Evolutionary conservation across 495 filamentous ascomycete species (phyloP).

Genomic region (Talaromyces thailandensis): DNA sequence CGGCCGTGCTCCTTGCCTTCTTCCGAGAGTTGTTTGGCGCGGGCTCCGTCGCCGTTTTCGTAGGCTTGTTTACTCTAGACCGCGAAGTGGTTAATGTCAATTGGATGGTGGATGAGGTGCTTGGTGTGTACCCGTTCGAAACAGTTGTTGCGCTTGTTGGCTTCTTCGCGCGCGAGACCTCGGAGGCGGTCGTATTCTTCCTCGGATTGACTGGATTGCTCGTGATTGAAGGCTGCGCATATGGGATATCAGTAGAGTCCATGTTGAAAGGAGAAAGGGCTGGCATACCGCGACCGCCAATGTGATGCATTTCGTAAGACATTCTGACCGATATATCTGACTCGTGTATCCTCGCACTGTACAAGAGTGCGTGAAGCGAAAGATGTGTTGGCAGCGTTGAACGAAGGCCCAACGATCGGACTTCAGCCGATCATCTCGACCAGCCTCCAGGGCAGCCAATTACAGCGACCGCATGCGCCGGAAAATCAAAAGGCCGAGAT

Average conservation of each 20-base stretch:
- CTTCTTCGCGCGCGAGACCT: conserved; percentile 70
- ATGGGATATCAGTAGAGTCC: not conserved
- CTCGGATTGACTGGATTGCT: conserved; percentile 55
- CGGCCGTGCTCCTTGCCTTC: conserved; percentile 76
- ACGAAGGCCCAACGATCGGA: not conserved
- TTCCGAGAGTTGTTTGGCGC: conserved; percentile 70
- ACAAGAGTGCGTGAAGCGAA: not conserved
- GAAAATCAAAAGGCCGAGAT: not conserved
- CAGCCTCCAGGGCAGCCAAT: not conserved
- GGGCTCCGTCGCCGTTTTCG: conserved; percentile 64
- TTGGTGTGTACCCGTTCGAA: conserved; percentile 52
- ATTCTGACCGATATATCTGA: conserved; percentile 15
- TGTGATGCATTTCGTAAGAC: conserved; percentile 55
- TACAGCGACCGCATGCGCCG: not conserved
- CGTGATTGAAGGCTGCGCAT: conserved; percentile 71
- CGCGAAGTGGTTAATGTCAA: not conserved
- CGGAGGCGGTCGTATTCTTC: conserved; percentile 89
- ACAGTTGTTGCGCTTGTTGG: conserved; percentile 62
- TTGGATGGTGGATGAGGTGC: not conserved
- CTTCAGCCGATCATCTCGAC: not conserved
- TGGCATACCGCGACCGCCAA: conserved; percentile 50
- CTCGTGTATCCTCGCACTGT: not conserved
- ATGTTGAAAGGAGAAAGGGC: not conserved
- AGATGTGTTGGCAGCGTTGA: not conserved
- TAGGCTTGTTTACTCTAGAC: conserved; percentile 70